Conservation (phyloP, 331 rosid genomes). For the Rhamnella rubrinervis region DNA sequence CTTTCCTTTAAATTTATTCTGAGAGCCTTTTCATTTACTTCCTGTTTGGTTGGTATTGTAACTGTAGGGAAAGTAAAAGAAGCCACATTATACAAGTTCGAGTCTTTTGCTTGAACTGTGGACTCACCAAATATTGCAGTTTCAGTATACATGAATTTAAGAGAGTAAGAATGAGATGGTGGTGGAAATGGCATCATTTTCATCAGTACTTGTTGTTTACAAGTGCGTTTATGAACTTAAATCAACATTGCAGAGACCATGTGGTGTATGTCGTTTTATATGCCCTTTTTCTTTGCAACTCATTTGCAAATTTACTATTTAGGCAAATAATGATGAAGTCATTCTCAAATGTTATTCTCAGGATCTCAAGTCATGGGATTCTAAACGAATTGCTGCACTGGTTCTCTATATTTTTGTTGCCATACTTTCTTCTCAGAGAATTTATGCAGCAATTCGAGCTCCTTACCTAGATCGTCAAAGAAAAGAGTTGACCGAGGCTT, state of each 20-base stretch:
- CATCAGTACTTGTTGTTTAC: not conserved
- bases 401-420: conserved; percentile 52
- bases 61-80: conserved; percentile 3
- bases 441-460: conserved; percentile 54
- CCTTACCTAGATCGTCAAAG: conserved; percentile 53
- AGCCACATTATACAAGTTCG: not conserved
- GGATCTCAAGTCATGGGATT: conserved; percentile 83
- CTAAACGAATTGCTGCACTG: conserved; percentile 65
- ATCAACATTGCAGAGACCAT: too few relatives aligned
- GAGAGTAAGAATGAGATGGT: not conserved
- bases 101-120: not conserved
- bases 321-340: conserved; percentile 19
- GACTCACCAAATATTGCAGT: too few relatives aligned
- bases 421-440: conserved; percentile 60
- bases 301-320: not conserved
- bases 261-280: too few relatives aligned
- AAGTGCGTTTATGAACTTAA: too few relatives aligned
- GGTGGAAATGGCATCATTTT: conserved; percentile 2
- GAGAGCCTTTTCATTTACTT: conserved; percentile 9
- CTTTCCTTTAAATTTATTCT: conserved; percentile 20
- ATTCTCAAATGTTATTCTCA: conserved; percentile 30
- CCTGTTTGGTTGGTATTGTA: conserved; percentile 6
- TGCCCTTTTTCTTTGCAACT: not conserved
- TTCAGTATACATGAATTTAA: not conserved
- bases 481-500: conserved; percentile 79